Evolutionary conservation across 345 rosid genomes (phyloP).

Genomic region (Kandelia obovata): DNA sequence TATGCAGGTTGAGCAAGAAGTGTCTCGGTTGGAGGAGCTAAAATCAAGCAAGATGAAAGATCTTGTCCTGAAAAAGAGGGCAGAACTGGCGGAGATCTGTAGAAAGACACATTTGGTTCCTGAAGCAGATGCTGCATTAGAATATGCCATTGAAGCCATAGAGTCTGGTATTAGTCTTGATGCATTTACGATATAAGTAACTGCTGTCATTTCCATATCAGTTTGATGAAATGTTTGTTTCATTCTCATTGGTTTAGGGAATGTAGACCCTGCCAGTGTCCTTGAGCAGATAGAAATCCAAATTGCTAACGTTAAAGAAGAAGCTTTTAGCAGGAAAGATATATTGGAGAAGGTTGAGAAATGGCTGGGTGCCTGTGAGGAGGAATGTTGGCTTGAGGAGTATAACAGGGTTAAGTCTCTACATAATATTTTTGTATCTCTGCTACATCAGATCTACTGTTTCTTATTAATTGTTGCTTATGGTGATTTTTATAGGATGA

Average conservation of each 20-base stretch:
- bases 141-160: constrained; percentile 47
- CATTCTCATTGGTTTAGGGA: constrained; percentile 34
- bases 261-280: constrained; percentile 42
- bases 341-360: constrained; percentile 72
- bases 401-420: constrained; percentile 51
- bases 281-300: constrained; percentile 56
- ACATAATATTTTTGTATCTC: neutral
- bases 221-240: neutral
- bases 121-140: constrained; percentile 29
- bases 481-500: constrained; percentile 43
- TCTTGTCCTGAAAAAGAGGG: constrained; percentile 56
- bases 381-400: constrained; percentile 79
- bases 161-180: constrained; percentile 41
- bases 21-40: constrained; percentile 48
- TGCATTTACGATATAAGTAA: neutral
- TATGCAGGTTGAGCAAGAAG: constrained; percentile 62
- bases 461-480: constrained; percentile 8
- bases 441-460: neutral
- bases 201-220: neutral
- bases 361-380: constrained; percentile 68
- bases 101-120: constrained; percentile 58
- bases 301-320: constrained; percentile 61
- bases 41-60: constrained; percentile 66
- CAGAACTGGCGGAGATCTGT: constrained; percentile 67
- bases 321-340: constrained; percentile 63